phyloP scores from a whole-genome alignment of 2,329 filamentous ascomycete genomes.

The Penicillium sp. region DNA sequence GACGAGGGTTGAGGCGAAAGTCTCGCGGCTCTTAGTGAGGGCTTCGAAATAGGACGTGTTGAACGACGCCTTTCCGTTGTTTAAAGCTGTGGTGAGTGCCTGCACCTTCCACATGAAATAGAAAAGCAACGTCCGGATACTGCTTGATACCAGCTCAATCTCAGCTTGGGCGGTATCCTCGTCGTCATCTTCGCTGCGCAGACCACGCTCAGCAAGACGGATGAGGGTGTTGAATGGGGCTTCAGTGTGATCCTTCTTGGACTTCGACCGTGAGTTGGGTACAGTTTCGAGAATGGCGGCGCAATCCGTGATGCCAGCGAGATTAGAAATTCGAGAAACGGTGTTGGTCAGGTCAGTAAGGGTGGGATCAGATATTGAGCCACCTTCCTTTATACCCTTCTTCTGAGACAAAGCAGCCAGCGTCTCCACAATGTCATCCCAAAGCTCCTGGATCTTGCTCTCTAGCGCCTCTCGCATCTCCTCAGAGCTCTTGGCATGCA shows the following conservation, averaged over 20 bases:
- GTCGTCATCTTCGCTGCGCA: slow-evolving; percentile 61
- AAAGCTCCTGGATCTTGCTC: slow-evolving; percentile 74
- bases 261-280: slow-evolving; percentile 35
- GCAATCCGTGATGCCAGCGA: slow-evolving; percentile 77
- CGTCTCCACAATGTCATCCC: slow-evolving; percentile 77
- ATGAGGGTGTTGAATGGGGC: slow-evolving; percentile 66
- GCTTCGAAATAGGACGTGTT: slow-evolving; percentile 65
- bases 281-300: slow-evolving; percentile 68
- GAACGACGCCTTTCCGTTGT: slow-evolving; percentile 56
- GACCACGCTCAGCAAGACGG: slow-evolving; percentile 70
- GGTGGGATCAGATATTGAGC: slow-evolving; percentile 63
- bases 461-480: slow-evolving; percentile 85
- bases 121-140: slow-evolving; percentile 74
- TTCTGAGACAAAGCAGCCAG: slow-evolving; percentile 70
- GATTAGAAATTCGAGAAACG: slow-evolving; percentile 74
- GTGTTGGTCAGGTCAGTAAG: slow-evolving; percentile 71
- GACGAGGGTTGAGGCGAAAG: slow-evolving; percentile 51
- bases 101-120: slow-evolving; percentile 95
- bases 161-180: slow-evolving; percentile 73
- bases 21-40: slow-evolving; percentile 61
- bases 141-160: slow-evolving; percentile 72
- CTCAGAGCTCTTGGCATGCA: slow-evolving; percentile 82
- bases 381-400: slow-evolving; percentile 69
- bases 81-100: slow-evolving; percentile 56
- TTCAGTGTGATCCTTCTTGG: slow-evolving; percentile 38